Evolutionary conservation across 371 early-diverging fungal genomes (phyloP), one percentile per base, ranked within the genome.

Genomic region (Saksenaea oblongispora): DNA sequence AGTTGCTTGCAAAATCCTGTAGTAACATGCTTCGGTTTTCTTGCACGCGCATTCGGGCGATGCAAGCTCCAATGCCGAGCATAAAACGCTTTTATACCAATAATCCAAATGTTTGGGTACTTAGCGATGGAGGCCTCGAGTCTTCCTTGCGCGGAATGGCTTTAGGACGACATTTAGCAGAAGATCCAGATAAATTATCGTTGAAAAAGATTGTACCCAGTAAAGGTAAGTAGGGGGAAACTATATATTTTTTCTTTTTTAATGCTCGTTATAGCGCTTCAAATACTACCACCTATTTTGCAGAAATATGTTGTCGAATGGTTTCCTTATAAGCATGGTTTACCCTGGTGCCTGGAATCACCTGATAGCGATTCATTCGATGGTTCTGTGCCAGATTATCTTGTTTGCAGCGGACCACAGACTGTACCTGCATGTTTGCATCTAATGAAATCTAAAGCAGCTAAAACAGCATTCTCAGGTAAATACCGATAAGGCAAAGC

Each of bases 321-420:
- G 70, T 37, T 27, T 18, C n/a, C 47, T 18, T 14, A 47, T 34
- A 47, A n/a, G 34, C 22, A 22, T 27, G 47, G 37, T 28, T 41
- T 70, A 17, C 79, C 80, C 3, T 79, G 80, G 80, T 79, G 69
- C 59, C 56, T 79, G 39, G 44, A 63, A 44, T 41, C 64, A 10
- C 28, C 56, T 9, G 56, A 70, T 3, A 17, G 22, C 10, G 51
- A 47, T 22, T 22, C 27, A 5, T 35, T 18, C 26, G 56, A 60
- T 10, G 37, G 55, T 51, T 26, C 61, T 13, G 31, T 27, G 13
- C 75, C 80, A 7, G 80, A 76, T 56, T 79, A 71, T 54, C 58
- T 76, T 51, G 55, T 79, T 35, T 55, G 74, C 22, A 73, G 71
- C 54, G 76, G 78, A 26, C 65, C 67, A 24, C 58, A 70, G 42